A percentile compares a stretch with the other conserved stretches of the same genome.
phyloP scores from a whole-genome alignment of 305 asterid genomes.

The Fraxinus platypoda region DNA sequence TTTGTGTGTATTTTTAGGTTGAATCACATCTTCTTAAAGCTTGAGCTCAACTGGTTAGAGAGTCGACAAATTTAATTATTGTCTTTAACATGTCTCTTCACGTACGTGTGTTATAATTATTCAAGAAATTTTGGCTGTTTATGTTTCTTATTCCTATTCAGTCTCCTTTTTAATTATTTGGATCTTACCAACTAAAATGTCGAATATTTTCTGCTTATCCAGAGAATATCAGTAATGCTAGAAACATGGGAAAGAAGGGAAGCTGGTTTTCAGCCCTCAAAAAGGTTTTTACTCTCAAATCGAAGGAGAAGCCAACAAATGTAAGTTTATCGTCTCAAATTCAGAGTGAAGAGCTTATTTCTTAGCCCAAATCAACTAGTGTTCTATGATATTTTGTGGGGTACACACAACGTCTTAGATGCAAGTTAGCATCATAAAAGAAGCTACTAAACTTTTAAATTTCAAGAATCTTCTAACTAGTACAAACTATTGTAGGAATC shows the following conservation, averaged over 20 bases:
- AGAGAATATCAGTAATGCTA: conserved; percentile 73
- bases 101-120: too few relatives aligned
- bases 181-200: not conserved
- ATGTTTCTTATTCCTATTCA: not conserved
- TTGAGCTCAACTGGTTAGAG: too few relatives aligned
- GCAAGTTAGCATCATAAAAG: too few relatives aligned
- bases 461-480: not conserved
- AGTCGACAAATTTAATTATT: too few relatives aligned
- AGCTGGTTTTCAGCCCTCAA: conserved; percentile 94
- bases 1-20: not conserved
- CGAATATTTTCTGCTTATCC: not conserved
- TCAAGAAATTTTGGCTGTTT: too few relatives aligned
- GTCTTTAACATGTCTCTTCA: not conserved
- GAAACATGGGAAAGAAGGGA: conserved; percentile 89
- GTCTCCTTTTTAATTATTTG: not conserved
- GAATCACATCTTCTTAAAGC: too few relatives aligned
- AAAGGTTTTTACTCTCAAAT: conserved; percentile 60
- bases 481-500: not conserved
- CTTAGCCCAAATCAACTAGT: not conserved
- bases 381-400: not conserved
- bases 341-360: not conserved
- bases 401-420: not conserved
- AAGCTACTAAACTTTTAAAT: too few relatives aligned
- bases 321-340: conserved; percentile 41
- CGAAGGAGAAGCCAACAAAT: conserved; percentile 63